Evolutionary conservation across 495 filamentous ascomycete genomes (phyloP).

Genomic region (Halenospora varia): DNA sequence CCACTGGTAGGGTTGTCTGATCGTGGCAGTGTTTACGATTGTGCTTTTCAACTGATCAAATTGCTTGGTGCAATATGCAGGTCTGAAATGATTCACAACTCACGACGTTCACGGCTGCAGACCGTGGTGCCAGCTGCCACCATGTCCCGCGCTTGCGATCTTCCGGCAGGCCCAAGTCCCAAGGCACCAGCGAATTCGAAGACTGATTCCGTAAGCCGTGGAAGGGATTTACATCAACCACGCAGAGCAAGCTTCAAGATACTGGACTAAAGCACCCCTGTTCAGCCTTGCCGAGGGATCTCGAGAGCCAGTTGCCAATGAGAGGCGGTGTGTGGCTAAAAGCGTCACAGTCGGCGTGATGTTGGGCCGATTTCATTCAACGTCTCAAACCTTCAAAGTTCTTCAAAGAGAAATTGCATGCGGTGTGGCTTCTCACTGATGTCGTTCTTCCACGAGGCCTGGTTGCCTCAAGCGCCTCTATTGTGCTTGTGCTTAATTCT

Average conservation of each 20-base stretch:
- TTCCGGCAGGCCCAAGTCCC: not conserved
- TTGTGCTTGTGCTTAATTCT: not conserved
- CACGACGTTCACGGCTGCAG: too few species aligned
- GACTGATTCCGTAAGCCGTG: conserved; percentile 24
- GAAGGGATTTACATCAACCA: not conserved
- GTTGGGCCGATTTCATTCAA: not conserved
- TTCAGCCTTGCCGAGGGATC: conserved; percentile 13
- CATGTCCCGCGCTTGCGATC: not conserved
- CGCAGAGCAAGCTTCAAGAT: not conserved
- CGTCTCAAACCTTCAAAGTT: not conserved
- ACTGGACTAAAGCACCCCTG: not conserved
- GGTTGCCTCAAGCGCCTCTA: not conserved
- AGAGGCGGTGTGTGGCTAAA: not conserved
- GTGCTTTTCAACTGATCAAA: not conserved
- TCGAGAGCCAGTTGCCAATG: not conserved
- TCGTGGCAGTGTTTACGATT: conserved; percentile 1
- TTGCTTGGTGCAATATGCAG: not conserved
- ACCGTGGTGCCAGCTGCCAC: too few species aligned
- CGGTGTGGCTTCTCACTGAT: not conserved
- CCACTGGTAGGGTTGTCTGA: not conserved
- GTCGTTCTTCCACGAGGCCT: conserved; percentile 9
- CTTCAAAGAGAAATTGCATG: not conserved
- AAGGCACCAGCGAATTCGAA: conserved; percentile 18
- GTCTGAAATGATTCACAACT: too few species aligned
- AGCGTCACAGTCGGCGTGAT: not conserved